Conservation (phyloP, 805 yeast species). For the Saturnispora gosingensis region DNA sequence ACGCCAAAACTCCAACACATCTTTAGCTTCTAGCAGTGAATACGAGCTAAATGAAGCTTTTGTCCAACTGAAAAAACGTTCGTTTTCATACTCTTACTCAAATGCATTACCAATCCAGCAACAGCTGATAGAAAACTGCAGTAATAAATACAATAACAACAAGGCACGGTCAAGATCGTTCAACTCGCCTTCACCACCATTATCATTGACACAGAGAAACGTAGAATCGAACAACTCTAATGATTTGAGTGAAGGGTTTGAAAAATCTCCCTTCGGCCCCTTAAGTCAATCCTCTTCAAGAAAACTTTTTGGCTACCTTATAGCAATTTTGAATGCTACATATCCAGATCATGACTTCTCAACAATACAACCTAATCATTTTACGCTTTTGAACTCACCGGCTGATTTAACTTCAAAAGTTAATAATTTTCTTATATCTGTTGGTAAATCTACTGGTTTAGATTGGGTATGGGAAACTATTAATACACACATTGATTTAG, state of each 20-base stretch:
- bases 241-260: constrained; percentile 4
- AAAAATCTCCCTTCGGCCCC: constrained; percentile 78
- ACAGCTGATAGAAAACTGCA: constrained; percentile 6
- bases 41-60: constrained; percentile 24
- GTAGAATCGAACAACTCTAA: neutral
- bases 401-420: constrained; percentile 52
- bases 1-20: constrained; percentile 19
- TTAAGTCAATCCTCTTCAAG: constrained; percentile 77
- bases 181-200: constrained; percentile 22
- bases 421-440: constrained; percentile 64
- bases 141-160: neutral
- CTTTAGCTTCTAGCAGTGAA: constrained; percentile 9
- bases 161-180: constrained; percentile 25
- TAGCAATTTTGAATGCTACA: constrained; percentile 82
- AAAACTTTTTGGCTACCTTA: constrained; percentile 81
- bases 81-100: constrained; percentile 26
- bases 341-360: constrained; percentile 96
- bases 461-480: constrained; percentile 81
- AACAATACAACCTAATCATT: constrained; percentile 70
- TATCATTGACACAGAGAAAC: neutral
- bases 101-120: constrained; percentile 13
- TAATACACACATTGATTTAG: constrained; percentile 71
- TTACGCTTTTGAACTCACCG: constrained; percentile 44
- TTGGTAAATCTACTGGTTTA: constrained; percentile 47
- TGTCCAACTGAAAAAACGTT: constrained; percentile 25